Evolutionary conservation across 2,329 filamentous ascomycete genomes (phyloP), one percentile per base, ranked within the genome.

Genomic region (Colletotrichum lini): DNA sequence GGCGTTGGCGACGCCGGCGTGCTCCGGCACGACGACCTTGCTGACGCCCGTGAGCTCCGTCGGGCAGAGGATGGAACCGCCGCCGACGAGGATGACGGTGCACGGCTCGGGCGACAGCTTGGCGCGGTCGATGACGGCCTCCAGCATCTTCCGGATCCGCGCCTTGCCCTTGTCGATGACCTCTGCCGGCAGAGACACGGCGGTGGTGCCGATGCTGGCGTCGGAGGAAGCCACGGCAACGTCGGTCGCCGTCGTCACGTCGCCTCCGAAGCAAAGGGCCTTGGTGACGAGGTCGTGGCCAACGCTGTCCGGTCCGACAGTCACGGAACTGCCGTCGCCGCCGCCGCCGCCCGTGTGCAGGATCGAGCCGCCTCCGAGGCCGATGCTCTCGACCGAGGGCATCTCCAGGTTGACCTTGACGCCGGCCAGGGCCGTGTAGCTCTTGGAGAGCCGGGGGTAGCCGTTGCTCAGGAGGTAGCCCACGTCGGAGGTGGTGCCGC

Each of bases 221-320:
- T 72, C 71, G 13, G 60, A 50, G 0, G 60, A 50, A 0, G 73
- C 71, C 23, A 76, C 73, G 23, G 74, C 75, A 7, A 79, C 65
- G 21, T 76, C 77, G 1, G 77, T 78, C 12, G 75, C 74, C 2
- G 77, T 77, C 2, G 73, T 47, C 2, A 65, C 67, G 12, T 64
- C 54, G 18, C 77, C 77, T 4, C 75, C 75, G 53, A 77, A 78
- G 63, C 70, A 72, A 7, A 74, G 57, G 2, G 76, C 74, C 59
- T 73, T 67, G 5, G 67, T 57, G 7, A 67, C 65, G 13, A 78
- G 73, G 0, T 72, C 70, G 47, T 78, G 74, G 30, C 77, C 77
- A 1, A 78, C 76, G 23, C 75, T 76, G 7, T 77, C 75, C 0
- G 77, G 77, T 1, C 77, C 77, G 2, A 77, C 68, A 1, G 71